phyloP scores from a whole-genome alignment of 75 land plant species.

The Larix kaempferi region DNA sequence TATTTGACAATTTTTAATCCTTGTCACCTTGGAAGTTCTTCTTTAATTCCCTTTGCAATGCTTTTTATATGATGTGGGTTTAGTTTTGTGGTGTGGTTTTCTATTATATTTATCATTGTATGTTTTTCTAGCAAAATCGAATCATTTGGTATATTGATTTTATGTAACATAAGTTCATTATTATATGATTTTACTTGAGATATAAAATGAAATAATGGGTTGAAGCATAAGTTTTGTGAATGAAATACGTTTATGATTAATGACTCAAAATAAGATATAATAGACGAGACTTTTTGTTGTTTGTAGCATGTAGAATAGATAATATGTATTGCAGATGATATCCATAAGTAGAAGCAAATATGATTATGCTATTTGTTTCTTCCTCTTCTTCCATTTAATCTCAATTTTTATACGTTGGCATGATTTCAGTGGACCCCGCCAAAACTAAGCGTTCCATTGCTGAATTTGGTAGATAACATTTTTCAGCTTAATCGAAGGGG shows the following conservation, averaged over 20 bases:
- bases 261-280: background rate
- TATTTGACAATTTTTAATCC: no score
- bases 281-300: background rate
- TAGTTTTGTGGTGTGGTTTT: no score
- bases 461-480: constrained; percentile 81
- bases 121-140: no score
- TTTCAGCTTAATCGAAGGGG: constrained; percentile 95
- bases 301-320: background rate
- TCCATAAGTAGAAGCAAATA: no score
- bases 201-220: background rate
- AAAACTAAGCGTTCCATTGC: constrained; percentile 81
- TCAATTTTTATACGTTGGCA: background rate
- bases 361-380: no score
- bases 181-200: background rate
- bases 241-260: background rate
- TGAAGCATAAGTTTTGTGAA: background rate
- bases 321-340: background rate
- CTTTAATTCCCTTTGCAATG: no score
- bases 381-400: no score
- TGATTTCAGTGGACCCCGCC: constrained; percentile 91
- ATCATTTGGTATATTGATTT: background rate
- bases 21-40: no score
- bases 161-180: background rate
- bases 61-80: no score
- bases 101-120: no score